Base-by-base conservation (phyloP, 2,329 filamentous ascomycete genomes). In the Fusarium azukiicola region DNA sequence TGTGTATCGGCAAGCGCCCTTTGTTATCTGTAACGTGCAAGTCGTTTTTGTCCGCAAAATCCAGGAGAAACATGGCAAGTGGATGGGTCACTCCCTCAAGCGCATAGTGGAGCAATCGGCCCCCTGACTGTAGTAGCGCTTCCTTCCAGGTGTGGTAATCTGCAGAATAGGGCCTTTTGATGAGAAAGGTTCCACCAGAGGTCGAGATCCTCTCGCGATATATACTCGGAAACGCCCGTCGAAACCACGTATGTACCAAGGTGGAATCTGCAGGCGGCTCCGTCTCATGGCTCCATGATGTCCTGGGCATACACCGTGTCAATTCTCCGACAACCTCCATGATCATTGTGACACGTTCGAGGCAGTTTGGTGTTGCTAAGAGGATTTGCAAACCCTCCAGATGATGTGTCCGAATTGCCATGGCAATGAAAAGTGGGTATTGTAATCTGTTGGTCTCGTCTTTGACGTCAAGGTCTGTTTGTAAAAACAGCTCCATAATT, bases 131-230 rank as follows among this genome's bases (percentile, higher is more conserved):
- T 23, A 58, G 11, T 9, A 58, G 52, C 5, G 2, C 0, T 9
- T 1, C 1, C 13, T 58, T n/a, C 5, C 42, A 68, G 4, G 12
- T 5, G 14, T 23, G 10, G 12, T 52, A 68, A 2, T 73, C 61
- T 3, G 2, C 3, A 50, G 4, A 21, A 11, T 36, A 3, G 2
- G 13, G 21, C 0, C 3, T 1, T 16, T 17, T 17, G 23, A 17
- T 1, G 5, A 74, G 36, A 4, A 1, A 0, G 3, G 8, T 40
- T 4, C 40, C 52, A 11, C 19, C 17, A 9, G 44, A 11, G 13
- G 6, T 10, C 4, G 42, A 9, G 42, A 14, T 49, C 4, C 23
- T 14, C 1, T 46, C 5, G 11, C 38, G 7, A 13, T 68, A 61
- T 12, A 73, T 12, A 0, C 32, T 47, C 5, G 70, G 72, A 3